Conservation (phyloP, 1,139 yeast genomes). For the Blastobotrys capitulatus region DNA sequence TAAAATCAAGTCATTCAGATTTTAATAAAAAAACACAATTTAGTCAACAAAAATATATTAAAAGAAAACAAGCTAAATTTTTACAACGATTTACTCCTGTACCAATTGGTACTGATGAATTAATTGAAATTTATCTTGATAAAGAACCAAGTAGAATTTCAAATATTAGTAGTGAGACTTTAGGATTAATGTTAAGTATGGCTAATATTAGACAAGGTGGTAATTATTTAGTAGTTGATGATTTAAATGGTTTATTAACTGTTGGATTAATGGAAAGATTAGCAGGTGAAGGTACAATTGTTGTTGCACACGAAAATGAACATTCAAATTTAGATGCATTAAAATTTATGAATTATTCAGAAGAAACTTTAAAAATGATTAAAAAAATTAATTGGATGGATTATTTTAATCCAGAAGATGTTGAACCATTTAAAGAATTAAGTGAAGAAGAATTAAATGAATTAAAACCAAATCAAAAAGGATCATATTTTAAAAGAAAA, state of each 20-base stretch:
- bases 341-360: conserved; percentile 53
- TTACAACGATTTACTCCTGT: conserved; percentile 79
- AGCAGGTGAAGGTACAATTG: conserved; percentile 74
- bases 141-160: conserved; percentile 68
- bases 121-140: conserved; percentile 68
- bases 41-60: conserved; percentile 87
- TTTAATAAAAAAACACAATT: conserved; percentile 84
- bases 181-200: conserved; percentile 68
- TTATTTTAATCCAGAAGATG: conserved; percentile 69
- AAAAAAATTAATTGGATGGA: conserved; percentile 75
- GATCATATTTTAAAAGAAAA: conserved; percentile 63
- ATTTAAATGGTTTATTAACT: conserved; percentile 79
- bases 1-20: conserved; percentile 77
- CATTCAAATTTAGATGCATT: conserved; percentile 77
- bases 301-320: conserved; percentile 84
- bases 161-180: conserved; percentile 77
- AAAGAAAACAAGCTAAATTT: conserved; percentile 88
- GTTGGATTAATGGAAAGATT: conserved; percentile 86
- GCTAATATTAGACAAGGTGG: conserved; percentile 90
- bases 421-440: conserved; percentile 41
- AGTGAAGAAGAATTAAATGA: conserved; percentile 44
- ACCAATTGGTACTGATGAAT: conserved; percentile 67
- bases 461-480: conserved; percentile 54
- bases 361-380: conserved; percentile 50
- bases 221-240: conserved; percentile 79